These are phyloP conservation scores for Zangia roseola DNA, from an alignment of 768 basidiomycete species.

Conservation along the genomic window DNA sequence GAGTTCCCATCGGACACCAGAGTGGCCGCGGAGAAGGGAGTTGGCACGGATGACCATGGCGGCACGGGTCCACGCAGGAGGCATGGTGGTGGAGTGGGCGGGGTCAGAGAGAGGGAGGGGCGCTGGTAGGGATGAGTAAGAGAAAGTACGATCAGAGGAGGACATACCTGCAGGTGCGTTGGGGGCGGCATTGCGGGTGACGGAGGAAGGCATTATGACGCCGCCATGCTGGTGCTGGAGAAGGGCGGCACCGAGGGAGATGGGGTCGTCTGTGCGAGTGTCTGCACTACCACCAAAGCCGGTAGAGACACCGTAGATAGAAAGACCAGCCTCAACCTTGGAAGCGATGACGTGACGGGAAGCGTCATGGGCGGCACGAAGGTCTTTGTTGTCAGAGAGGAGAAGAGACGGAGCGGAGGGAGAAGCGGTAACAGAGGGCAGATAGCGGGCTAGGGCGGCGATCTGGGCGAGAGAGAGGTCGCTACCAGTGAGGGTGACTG, in stretches of 20 bases:
- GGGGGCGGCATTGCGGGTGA: not conserved
- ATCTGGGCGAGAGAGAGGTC: slow-evolving; percentile 74
- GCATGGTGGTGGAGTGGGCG: slow-evolving; percentile 68
- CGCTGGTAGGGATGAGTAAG: slow-evolving; percentile 2
- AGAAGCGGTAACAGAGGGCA: slow-evolving; percentile 41
- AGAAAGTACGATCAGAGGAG: not conserved
- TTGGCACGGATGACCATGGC: slow-evolving; percentile 88
- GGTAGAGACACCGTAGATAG: slow-evolving; percentile 81
- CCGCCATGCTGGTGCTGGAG: slow-evolving; percentile 82
- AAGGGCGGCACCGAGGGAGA: slow-evolving; percentile 77
- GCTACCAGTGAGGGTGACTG: slow-evolving; percentile 67
- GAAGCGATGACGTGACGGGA: slow-evolving; percentile 62
- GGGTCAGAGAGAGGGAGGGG: slow-evolving; percentile 71
- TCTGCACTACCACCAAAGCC: slow-evolving; percentile 91
- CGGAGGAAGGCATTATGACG: slow-evolving; percentile 58
- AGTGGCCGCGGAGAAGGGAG: slow-evolving; percentile 85
- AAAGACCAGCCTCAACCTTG: slow-evolving; percentile 65
- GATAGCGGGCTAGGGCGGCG: slow-evolving; percentile 68
- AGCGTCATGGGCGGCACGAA: slow-evolving; percentile 55
- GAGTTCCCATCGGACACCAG: slow-evolving; percentile 79
- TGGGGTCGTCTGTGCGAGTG: slow-evolving; percentile 73
- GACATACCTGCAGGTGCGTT: slow-evolving; percentile 3
- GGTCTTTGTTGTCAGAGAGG: slow-evolving; percentile 19
- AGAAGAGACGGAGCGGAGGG: slow-evolving; percentile 19
- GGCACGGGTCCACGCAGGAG: slow-evolving; percentile 84